Conservation (phyloP, 306 rosid genomes). For the Castanospermum australe region DNA sequence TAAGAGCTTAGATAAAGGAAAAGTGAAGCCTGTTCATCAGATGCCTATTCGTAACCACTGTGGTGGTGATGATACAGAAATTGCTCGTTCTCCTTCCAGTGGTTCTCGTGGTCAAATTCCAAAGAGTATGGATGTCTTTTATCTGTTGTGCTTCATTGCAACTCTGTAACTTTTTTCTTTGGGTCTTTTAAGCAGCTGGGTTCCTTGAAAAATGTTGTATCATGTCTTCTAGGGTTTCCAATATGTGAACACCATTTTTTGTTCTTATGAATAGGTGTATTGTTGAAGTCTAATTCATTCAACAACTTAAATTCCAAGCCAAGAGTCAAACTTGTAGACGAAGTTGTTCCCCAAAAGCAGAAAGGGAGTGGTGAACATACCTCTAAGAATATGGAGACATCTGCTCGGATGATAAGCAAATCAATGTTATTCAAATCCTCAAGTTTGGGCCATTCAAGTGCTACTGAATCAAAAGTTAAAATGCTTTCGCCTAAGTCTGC, state of each 20-base stretch:
- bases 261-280: slow-evolving; percentile 50
- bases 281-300: slow-evolving; percentile 82
- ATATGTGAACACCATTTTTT: slow-evolving; percentile 21
- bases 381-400: slow-evolving; percentile 54
- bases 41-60: slow-evolving; percentile 46
- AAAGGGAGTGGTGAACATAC: slow-evolving; percentile 65
- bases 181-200: background rate
- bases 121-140: slow-evolving; percentile 49
- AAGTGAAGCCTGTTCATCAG: slow-evolving; percentile 47
- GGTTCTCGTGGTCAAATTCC: slow-evolving; percentile 47
- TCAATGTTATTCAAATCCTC: slow-evolving; percentile 67
- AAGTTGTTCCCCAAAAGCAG: slow-evolving; percentile 57
- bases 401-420: slow-evolving; percentile 58
- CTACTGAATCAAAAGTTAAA: slow-evolving; percentile 76
- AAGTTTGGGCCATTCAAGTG: slow-evolving; percentile 50
- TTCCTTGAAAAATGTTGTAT: slow-evolving; percentile 20
- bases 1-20: slow-evolving; percentile 68
- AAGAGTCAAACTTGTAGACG: slow-evolving; percentile 77
- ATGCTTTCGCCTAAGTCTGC: slow-evolving; percentile 55
- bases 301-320: slow-evolving; percentile 61
- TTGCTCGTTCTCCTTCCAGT: slow-evolving; percentile 50
- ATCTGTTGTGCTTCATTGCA: background rate
- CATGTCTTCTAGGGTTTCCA: slow-evolving; percentile 11
- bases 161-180: background rate
- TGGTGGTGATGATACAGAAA: slow-evolving; percentile 46